phyloP scores from a whole-genome alignment of 2,329 filamentous ascomycete genomes.

The Septoria petroselini region DNA sequence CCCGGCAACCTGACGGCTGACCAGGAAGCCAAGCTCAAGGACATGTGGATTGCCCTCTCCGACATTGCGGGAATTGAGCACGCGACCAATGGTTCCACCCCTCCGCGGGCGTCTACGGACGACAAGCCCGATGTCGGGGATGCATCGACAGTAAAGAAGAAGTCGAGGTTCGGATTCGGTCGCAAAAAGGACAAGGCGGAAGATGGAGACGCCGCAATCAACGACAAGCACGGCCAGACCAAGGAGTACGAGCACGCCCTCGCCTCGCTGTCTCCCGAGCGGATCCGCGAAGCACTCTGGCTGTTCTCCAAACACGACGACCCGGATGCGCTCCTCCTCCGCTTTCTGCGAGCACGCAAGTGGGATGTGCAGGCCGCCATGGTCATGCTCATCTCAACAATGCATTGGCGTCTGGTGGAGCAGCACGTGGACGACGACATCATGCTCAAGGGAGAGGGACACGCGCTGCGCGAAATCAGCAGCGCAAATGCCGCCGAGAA shows the following conservation, averaged over 20 bases:
- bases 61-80: constrained; percentile 66
- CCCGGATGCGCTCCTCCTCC: constrained; percentile 77
- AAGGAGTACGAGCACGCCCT: constrained; percentile 83
- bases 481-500: constrained; percentile 59
- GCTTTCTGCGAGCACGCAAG: constrained; percentile 84
- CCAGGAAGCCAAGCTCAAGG: constrained; percentile 81
- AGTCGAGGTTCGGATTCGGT: constrained; percentile 70
- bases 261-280: constrained; percentile 70
- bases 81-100: constrained; percentile 25
- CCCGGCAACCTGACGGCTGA: constrained; percentile 85
- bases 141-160: constrained; percentile 57
- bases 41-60: constrained; percentile 77
- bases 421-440: constrained; percentile 89
- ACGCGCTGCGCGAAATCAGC: constrained; percentile 60
- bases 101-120: constrained; percentile 15
- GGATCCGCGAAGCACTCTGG: constrained; percentile 81
- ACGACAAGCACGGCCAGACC: constrained; percentile 91
- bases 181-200: constrained; percentile 65
- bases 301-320: constrained; percentile 93
- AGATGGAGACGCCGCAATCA: constrained; percentile 49
- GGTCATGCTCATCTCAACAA: constrained; percentile 89
- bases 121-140: constrained; percentile 31
- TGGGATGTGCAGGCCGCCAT: constrained; percentile 94
- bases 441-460: constrained; percentile 70
- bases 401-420: constrained; percentile 82